Percentiles rank a stretch among this genome's conserved stretches.
Evolutionary conservation across 2,329 filamentous ascomycete species (phyloP).

Genomic region (Xenoacremonium recifei): DNA sequence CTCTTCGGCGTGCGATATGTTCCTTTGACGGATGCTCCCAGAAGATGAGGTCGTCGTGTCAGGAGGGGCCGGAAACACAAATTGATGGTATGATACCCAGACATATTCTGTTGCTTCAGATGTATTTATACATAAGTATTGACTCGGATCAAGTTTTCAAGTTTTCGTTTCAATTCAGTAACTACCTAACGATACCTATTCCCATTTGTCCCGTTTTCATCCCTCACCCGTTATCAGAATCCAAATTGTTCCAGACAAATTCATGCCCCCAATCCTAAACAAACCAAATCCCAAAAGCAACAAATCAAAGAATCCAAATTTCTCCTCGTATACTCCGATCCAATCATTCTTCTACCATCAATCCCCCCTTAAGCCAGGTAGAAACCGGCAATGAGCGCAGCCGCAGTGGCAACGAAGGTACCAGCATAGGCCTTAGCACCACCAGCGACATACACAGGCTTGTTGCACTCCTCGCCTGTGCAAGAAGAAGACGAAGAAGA

Average conservation of each 20-base stretch:
- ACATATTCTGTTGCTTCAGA: too few relatives aligned
- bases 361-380: background rate
- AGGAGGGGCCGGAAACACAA: background rate
- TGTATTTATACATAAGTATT: too few relatives aligned
- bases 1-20: constrained; percentile 75
- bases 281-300: background rate
- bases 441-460: background rate
- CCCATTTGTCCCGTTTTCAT: too few relatives aligned
- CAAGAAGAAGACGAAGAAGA: background rate
- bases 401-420: background rate
- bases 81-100: background rate
- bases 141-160: too few relatives aligned
- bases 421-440: background rate
- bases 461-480: background rate
- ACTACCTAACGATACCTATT: too few relatives aligned
- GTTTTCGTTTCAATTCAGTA: too few relatives aligned
- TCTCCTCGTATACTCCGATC: background rate
- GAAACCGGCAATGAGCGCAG: background rate
- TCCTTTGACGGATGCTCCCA: constrained; percentile 69
- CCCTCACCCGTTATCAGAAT: too few relatives aligned
- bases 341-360: background rate
- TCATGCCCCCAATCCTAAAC: background rate
- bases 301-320: background rate
- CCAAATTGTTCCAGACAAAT: too few relatives aligned
- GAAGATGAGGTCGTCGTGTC: background rate